A percentile compares a stretch with the other conserved stretches of the same genome.
These are phyloP conservation scores for Taphrina populina DNA, from an alignment of 1,139 yeast species.

Conservation along the genomic window DNA sequence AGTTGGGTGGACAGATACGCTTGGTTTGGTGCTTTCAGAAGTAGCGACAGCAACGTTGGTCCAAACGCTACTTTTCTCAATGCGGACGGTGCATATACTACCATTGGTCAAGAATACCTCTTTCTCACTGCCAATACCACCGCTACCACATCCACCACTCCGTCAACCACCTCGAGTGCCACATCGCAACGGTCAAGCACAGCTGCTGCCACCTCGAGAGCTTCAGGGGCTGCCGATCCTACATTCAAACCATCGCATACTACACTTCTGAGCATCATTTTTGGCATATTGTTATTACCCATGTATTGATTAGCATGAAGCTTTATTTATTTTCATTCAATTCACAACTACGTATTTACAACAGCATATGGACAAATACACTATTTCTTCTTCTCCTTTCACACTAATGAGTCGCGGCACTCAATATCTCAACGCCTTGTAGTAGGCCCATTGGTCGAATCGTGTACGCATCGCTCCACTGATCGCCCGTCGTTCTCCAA, in stretches of 20 bases:
- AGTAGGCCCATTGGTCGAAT: slow-evolving; percentile 21
- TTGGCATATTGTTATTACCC: neutral
- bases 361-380: too few species aligned
- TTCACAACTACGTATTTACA: too few species aligned
- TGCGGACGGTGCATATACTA: slow-evolving; percentile 14
- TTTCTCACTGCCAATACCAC: slow-evolving; percentile 3
- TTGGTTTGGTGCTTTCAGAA: slow-evolving; percentile 30
- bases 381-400: too few species aligned
- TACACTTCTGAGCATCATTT: neutral
- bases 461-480: slow-evolving; percentile 28
- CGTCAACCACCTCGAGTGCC: slow-evolving; percentile 1
- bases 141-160: neutral
- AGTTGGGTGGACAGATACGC: slow-evolving; percentile 31
- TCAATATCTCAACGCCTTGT: slow-evolving; percentile 15
- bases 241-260: neutral
- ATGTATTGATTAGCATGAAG: too few species aligned
- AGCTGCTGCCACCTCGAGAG: too few species aligned
- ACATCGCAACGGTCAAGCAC: too few species aligned
- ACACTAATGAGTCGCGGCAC: too few species aligned
- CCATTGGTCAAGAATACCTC: slow-evolving; percentile 19
- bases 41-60: slow-evolving; percentile 20
- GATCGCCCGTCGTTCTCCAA: slow-evolving; percentile 23
- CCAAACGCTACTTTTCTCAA: slow-evolving; percentile 31
- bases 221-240: too few species aligned
- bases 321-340: too few species aligned